Evolutionary conservation across 768 basidiomycete genomes (phyloP).

Genomic region (Suillus decipiens): DNA sequence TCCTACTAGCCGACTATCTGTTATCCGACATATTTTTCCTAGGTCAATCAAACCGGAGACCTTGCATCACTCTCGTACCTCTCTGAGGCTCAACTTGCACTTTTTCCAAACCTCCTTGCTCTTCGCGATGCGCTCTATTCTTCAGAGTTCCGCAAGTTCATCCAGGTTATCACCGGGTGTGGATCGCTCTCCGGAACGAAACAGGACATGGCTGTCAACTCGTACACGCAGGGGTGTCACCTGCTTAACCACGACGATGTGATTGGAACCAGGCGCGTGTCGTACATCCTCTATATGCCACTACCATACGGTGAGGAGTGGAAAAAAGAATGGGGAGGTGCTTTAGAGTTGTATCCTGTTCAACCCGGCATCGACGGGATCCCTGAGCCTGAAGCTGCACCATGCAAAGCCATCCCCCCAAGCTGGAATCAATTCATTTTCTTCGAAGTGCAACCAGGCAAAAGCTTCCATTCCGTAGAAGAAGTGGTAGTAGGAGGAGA

Average conservation of each 20-base stretch:
- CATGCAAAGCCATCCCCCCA: slow-evolving; percentile 69
- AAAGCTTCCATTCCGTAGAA: slow-evolving; percentile 95
- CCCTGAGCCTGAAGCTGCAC: slow-evolving; percentile 67
- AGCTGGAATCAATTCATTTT: slow-evolving; percentile 90
- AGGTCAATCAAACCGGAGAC: slow-evolving; percentile 98
- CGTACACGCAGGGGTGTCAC: slow-evolving; percentile 90
- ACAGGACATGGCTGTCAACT: slow-evolving; percentile 94
- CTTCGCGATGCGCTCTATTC: slow-evolving; percentile 95
- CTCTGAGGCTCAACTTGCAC: slow-evolving; percentile 69
- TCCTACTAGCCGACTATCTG: slow-evolving; percentile 3
- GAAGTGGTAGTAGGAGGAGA: slow-evolving; percentile 87
- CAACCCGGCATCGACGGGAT: slow-evolving; percentile 52
- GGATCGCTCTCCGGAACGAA: slow-evolving; percentile 88
- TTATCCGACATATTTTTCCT: slow-evolving; percentile 12
- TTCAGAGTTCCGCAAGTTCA: slow-evolving; percentile 72
- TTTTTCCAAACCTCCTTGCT: slow-evolving; percentile 75
- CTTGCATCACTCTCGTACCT: slow-evolving; percentile 92
- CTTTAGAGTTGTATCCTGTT: slow-evolving; percentile 90
- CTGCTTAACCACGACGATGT: slow-evolving; percentile 98
- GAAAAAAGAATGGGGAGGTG: slow-evolving; percentile 90
- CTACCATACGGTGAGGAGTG: slow-evolving; percentile 72
- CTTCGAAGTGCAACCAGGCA: slow-evolving; percentile 92
- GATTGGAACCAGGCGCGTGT: slow-evolving; percentile 90
- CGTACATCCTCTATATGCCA: slow-evolving; percentile 97
- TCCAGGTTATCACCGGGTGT: slow-evolving; percentile 87